These are phyloP conservation scores for Arthrobotrys iridis DNA, from an alignment of 2,329 filamentous ascomycete species.

Conservation along the genomic window DNA sequence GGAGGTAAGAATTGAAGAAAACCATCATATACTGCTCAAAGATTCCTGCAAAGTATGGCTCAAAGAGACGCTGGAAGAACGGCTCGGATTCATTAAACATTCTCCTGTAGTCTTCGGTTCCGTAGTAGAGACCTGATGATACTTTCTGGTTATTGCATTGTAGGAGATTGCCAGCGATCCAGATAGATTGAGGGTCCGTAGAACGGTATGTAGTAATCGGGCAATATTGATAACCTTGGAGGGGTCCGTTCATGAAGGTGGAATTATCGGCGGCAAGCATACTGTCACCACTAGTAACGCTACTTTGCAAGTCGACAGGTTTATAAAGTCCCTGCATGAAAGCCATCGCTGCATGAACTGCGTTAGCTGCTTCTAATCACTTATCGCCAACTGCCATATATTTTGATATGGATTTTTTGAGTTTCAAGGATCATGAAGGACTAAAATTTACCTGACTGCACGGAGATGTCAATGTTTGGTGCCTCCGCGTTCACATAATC, in stretches of 20 bases:
- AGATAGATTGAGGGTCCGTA: slow-evolving; percentile 34
- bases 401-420: no score
- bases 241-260: slow-evolving; percentile 42
- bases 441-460: slow-evolving; percentile 44
- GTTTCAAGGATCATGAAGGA: neutral
- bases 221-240: slow-evolving; percentile 41
- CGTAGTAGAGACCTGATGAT: slow-evolving; percentile 20
- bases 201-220: slow-evolving; percentile 36
- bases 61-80: slow-evolving; percentile 24
- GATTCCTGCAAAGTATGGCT: slow-evolving; percentile 36
- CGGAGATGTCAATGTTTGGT: slow-evolving; percentile 26
- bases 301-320: slow-evolving; percentile 21
- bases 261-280: slow-evolving; percentile 31
- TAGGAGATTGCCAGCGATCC: slow-evolving; percentile 13
- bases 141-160: slow-evolving; percentile 28
- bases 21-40: slow-evolving; percentile 25
- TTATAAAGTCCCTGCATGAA: slow-evolving; percentile 48
- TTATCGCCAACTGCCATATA: no score
- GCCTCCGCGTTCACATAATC: slow-evolving; percentile 35
- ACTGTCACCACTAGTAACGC: neutral
- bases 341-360: slow-evolving; percentile 24
- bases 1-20: slow-evolving; percentile 25
- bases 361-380: slow-evolving; percentile 16
- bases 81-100: slow-evolving; percentile 13
- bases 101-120: slow-evolving; percentile 24